phyloP scores from a whole-genome alignment of 768 basidiomycete species.

The Leccinum obscurum region DNA sequence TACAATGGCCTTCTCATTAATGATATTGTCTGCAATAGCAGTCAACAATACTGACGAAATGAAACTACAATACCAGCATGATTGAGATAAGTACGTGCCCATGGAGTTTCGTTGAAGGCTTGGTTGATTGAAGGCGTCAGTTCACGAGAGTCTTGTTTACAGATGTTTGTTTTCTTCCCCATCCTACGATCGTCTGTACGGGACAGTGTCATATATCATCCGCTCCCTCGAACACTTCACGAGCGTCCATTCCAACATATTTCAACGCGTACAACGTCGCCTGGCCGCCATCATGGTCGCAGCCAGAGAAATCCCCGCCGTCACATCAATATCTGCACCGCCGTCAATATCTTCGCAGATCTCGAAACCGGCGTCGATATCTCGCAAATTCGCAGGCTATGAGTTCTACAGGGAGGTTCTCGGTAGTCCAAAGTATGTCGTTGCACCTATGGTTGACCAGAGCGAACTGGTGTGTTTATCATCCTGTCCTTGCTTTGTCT shows the following conservation, averaged over 20 bases:
- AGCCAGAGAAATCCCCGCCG: neutral
- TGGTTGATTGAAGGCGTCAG: no score
- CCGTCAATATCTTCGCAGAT: neutral
- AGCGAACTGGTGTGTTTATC: slow-evolving; percentile 78
- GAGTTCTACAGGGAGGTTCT: slow-evolving; percentile 80
- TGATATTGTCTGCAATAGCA: no score
- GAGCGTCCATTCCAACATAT: neutral
- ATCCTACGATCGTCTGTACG: neutral
- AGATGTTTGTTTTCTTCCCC: neutral
- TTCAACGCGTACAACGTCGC: neutral
- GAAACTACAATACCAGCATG: no score
- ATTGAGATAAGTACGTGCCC: no score
- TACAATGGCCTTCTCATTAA: no score
- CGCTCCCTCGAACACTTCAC: neutral
- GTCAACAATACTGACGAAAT: no score
- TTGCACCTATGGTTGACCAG: slow-evolving; percentile 99
- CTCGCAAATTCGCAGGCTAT: slow-evolving; percentile 65
- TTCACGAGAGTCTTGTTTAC: neutral
- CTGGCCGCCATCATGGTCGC: neutral
- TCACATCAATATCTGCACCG: neutral
- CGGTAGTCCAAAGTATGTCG: slow-evolving; percentile 84
- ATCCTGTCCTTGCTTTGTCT: neutral
- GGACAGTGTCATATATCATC: neutral
- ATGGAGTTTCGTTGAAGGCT: no score
- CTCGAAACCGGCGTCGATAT: neutral